Evolutionary conservation across 2,329 filamentous ascomycete species (phyloP), one percentile per base, ranked within the genome.

Genomic region (Dactylellina haptotyla): DNA sequence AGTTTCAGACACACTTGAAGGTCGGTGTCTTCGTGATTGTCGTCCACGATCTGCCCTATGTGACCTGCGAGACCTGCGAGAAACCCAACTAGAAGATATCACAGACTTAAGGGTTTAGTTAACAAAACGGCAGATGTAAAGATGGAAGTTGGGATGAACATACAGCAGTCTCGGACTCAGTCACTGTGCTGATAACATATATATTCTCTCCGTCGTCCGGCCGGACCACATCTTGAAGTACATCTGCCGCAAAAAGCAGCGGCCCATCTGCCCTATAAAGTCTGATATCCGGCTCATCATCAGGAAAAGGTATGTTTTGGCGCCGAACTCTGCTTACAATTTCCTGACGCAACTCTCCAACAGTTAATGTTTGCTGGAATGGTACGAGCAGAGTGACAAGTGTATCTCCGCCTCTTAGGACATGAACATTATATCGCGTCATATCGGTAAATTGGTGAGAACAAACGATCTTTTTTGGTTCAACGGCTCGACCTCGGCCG

Each of bases 281-380:
- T 48, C 43, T 48, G 16, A 48, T 48, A 20, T 48, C 43, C 18
- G 43, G 43, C 25, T 48, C n/a, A 20, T 14, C 43, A 4, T 48
- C 43, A 8, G 43, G 25, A 18, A 48, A 48, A 20, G 43, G 3
- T 4, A 48, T 48, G 43, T 48, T 48, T 48, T 48, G 43, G 14
- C 43, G 43, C 25, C 43, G 18, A 23, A 48, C 43, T 48, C 43
- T 48, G 18, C 43, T 48, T 8, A 48, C 25, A 3, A 48, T 20
- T 20, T 48, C 43, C 43, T 48, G n/a, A 20, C 43, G n/a, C 16
- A 48, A 23, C 43, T 48, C 43, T 48, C 43, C 25, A 3, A 48
- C 43, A 2, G 43, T 48, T 48, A 14, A 48, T 9, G 43, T 48
- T 48, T 48, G n/a, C 43, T 12, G 43, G 43, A 48, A 48, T 48